These are phyloP conservation scores for Ogataea trehaloabstinens DNA, from an alignment of 805 yeast genomes.

Conservation along the genomic window DNA sequence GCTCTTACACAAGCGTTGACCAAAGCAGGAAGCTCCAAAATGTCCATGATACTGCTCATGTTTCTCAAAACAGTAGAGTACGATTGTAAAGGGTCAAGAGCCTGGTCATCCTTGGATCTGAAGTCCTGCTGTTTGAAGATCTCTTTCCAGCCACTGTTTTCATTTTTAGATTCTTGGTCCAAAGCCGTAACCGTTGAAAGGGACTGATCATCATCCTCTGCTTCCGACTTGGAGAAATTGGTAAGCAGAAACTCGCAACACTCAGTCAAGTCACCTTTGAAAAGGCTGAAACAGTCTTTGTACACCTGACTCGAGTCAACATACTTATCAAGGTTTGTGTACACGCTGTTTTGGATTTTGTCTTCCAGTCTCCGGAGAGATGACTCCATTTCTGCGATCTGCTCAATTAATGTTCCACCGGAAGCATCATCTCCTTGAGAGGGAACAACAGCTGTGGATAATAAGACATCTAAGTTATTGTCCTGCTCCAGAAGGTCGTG, in stretches of 20 bases:
- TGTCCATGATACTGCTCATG: constrained; percentile 70
- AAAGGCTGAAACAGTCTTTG: constrained; percentile 34
- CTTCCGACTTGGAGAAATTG: constrained; percentile 20
- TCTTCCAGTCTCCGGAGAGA: constrained; percentile 47
- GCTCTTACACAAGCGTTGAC: constrained; percentile 80
- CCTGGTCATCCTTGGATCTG: constrained; percentile 9
- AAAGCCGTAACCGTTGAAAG: constrained; percentile 4
- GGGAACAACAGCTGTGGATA: constrained; percentile 25
- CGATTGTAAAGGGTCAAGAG: constrained; percentile 14
- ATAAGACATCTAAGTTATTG: constrained; percentile 39
- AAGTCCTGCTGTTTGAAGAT: constrained; percentile 19
- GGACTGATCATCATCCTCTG: constrained; percentile 17
- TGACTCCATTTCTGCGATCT: constrained; percentile 70
- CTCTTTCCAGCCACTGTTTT: constrained; percentile 22
- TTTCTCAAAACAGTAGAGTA: constrained; percentile 49
- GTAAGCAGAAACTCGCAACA: constrained; percentile 31
- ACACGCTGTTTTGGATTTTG: constrained; percentile 40
- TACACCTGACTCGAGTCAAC: constrained; percentile 35
- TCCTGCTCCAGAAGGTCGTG: constrained; percentile 38
- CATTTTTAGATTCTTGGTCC: constrained; percentile 8
- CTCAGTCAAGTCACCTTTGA: constrained; percentile 32
- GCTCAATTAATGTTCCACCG: constrained; percentile 52
- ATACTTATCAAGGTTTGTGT: constrained; percentile 44
- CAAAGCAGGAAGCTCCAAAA: constrained; percentile 80
- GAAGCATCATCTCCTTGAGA: constrained; percentile 20